phyloP scores from a whole-genome alignment of 148 eudicot genomes.

The Vaccinium darrowii region DNA sequence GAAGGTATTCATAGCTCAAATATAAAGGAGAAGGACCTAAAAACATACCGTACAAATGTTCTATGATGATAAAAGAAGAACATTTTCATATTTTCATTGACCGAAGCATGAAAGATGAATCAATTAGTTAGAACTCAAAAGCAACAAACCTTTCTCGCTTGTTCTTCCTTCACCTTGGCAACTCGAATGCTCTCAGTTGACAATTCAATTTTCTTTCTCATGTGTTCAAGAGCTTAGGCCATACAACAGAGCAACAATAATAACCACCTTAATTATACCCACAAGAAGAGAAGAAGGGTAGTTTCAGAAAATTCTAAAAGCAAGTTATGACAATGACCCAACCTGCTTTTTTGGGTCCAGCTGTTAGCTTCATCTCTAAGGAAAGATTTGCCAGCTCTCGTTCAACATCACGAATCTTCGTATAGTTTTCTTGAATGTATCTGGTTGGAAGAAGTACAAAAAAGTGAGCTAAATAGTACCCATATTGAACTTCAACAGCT shows the following conservation, averaged over 20 bases:
- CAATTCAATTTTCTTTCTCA: slow-evolving; percentile 92
- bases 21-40: not conserved
- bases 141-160: slow-evolving; percentile 61
- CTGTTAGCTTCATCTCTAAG: slow-evolving; percentile 89
- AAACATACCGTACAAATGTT: not conserved
- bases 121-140: not conserved
- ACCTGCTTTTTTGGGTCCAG: slow-evolving; percentile 99
- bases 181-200: slow-evolving; percentile 74
- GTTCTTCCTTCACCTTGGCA: slow-evolving; percentile 85
- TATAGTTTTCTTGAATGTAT: slow-evolving; percentile 87
- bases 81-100: not conserved
- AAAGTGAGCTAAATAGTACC: not conserved
- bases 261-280: slow-evolving; percentile 1
- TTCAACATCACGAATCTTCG: slow-evolving; percentile 95
- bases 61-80: slow-evolving; percentile 9
- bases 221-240: slow-evolving; percentile 75
- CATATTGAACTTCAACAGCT: not conserved
- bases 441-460: slow-evolving; percentile 32
- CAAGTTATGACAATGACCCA: slow-evolving; percentile 1
- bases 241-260: slow-evolving; percentile 5
- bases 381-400: slow-evolving; percentile 76
- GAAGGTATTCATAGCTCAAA: slow-evolving; percentile 3
- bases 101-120: not conserved
- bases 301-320: not conserved
- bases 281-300: not conserved